These are phyloP conservation scores for Trichoderma sp. DNA, from an alignment of 2,329 filamentous ascomycete species.

Conservation along the genomic window DNA sequence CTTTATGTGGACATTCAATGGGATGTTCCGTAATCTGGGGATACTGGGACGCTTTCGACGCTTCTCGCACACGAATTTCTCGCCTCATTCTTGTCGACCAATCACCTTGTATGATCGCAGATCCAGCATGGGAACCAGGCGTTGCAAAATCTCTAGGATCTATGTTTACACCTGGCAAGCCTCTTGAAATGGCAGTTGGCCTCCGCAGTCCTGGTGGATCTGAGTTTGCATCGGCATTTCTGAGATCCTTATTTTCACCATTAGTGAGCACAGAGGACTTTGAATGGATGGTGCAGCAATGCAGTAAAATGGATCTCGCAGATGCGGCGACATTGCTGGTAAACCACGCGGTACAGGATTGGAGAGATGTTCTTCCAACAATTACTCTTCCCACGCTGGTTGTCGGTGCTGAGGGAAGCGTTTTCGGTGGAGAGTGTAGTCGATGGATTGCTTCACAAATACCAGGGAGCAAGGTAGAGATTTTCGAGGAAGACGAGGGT, in stretches of 20 bases:
- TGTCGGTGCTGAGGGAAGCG: slow-evolving; percentile 24
- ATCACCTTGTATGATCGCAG: slow-evolving; percentile 24
- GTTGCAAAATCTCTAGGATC: slow-evolving; percentile 23
- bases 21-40: slow-evolving; percentile 34
- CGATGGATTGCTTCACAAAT: slow-evolving; percentile 31
- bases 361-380: slow-evolving; percentile 30
- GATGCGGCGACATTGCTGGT: slow-evolving; percentile 28
- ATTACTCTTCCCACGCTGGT: slow-evolving; percentile 31
- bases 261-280: slow-evolving; percentile 25
- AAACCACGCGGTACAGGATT: slow-evolving; percentile 29
- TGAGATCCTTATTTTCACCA: slow-evolving; percentile 27
- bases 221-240: slow-evolving; percentile 22
- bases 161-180: slow-evolving; percentile 23
- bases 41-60: slow-evolving; percentile 32
- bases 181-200: slow-evolving; percentile 1
- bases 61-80: slow-evolving; percentile 24
- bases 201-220: background rate
- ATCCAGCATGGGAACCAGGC: slow-evolving; percentile 30
- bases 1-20: slow-evolving; percentile 36
- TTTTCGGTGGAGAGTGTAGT: slow-evolving; percentile 18
- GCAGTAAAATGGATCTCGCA: slow-evolving; percentile 28
- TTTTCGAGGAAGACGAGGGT: slow-evolving; percentile 32
- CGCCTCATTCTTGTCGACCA: slow-evolving; percentile 34
- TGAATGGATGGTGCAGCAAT: slow-evolving; percentile 27
- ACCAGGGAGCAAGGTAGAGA: slow-evolving; percentile 24